phyloP scores from a whole-genome alignment of 139 green algal species.

The Klebsormidium nitens region DNA sequence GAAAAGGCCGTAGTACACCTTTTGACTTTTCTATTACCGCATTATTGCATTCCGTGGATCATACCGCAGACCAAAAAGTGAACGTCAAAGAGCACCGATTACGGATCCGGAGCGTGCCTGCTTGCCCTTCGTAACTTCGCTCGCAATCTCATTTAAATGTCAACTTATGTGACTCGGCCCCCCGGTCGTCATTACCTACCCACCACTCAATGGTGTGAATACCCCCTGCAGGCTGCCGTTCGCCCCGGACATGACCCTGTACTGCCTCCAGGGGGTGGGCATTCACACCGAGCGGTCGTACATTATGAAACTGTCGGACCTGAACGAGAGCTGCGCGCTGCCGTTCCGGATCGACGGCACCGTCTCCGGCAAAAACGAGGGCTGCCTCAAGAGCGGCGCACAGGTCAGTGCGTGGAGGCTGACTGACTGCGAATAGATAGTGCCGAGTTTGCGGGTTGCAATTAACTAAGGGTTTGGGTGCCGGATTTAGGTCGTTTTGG shows the following conservation, averaged over 20 bases:
- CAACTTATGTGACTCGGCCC: background rate
- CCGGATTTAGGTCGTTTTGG: no score
- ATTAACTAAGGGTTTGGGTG: no score
- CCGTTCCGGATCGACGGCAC: constrained; percentile 19
- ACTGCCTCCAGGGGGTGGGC: constrained; percentile 68
- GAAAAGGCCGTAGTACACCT: no score
- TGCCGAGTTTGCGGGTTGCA: no score
- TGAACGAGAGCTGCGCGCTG: constrained; percentile 22
- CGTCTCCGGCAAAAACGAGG: background rate
- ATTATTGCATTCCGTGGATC: background rate
- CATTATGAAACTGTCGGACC: constrained; percentile 45
- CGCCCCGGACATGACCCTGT: constrained; percentile 54
- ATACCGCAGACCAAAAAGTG: background rate
- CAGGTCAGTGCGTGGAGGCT: background rate
- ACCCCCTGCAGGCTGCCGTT: constrained; percentile 44
- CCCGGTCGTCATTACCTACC: background rate
- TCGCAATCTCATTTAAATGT: background rate
- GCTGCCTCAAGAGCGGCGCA: constrained; percentile 13
- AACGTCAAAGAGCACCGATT: background rate
- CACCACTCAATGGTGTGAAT: background rate
- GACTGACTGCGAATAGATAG: no score
- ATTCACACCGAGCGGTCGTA: constrained; percentile 64
- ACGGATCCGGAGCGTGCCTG: background rate
- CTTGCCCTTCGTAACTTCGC: background rate
- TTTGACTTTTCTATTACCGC: no score